Evolutionary conservation across 768 basidiomycete genomes (phyloP).

Genomic region (Pleurotus citrinopileatus): DNA sequence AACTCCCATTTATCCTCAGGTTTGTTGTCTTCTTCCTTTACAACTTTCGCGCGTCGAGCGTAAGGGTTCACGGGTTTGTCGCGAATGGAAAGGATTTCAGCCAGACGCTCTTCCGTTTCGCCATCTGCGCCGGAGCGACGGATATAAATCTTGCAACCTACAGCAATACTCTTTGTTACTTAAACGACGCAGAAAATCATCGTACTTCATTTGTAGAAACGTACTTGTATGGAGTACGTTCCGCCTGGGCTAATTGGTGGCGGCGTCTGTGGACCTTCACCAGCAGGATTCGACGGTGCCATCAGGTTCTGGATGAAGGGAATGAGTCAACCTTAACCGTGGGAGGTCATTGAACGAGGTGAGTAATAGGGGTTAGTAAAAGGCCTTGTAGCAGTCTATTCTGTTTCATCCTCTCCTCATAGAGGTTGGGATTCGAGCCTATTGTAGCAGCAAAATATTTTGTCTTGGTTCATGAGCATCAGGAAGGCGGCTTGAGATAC

Average conservation of each 20-base stretch:
- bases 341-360: too few relatives aligned
- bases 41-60: conserved; percentile 28
- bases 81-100: conserved; percentile 93
- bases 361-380: too few relatives aligned
- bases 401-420: too few relatives aligned
- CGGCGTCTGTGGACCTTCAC: conserved; percentile 42
- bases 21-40: conserved; percentile 42
- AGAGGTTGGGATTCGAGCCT: too few relatives aligned
- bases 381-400: too few relatives aligned
- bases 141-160: conserved; percentile 96
- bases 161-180: conserved; percentile 66
- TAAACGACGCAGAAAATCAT: conserved; percentile 31
- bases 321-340: too few relatives aligned
- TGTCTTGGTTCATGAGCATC: too few relatives aligned
- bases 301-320: neutral
- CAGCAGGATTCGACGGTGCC: conserved; percentile 34
- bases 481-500: too few relatives aligned
- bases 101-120: conserved; percentile 83
- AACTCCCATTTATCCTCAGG: conserved; percentile 86
- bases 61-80: conserved; percentile 74
- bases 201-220: conserved; percentile 24
- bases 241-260: conserved; percentile 72
- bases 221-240: conserved; percentile 72
- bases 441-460: too few relatives aligned
- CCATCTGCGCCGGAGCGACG: conserved; percentile 75